Base-by-base conservation (phyloP, 345 rosid species). In the Camelina neglecta region DNA sequence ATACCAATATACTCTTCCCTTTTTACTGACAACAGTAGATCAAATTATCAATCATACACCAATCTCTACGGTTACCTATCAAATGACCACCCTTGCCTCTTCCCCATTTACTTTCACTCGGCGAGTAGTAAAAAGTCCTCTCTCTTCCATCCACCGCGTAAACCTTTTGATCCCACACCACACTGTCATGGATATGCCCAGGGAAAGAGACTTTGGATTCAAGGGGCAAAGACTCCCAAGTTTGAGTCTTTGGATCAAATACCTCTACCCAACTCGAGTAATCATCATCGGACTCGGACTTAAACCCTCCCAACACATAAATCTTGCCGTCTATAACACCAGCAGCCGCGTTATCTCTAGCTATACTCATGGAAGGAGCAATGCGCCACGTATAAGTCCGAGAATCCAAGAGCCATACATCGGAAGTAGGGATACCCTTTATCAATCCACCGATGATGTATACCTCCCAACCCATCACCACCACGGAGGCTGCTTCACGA, bases 141-240 rank as follows among this genome's bases (percentile, higher is more conserved):
- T 62, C 12, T 1, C 11, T 7, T 42, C 36, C 18, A 42, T 42
- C 67, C 3, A 62, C 51, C 3, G 20, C 61, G 15, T 67, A 67
- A 38, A 67, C 38, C 35, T 67, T 65, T n/a, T 48, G 8, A 16
- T 65, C 57, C 16, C 41, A 29, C n/a, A 65, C 57, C 8, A 65
- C 23, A 26, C 57, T 47, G n/a, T 9, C 6, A 45, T 45, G 49
- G 49, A 45, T 44, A 5, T 1, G 16, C 16, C 49, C 16, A 45
- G 8, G 18, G 49, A 13, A 7, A 45, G 8, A 12, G 18, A 4
- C 7, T 13, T 45, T 16, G 2, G 13, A 6, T 16, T 13, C 6
- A 45, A 45, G 49, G 8, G 16, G 7, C 53, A 16, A 48, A n/a
- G 10, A 2, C 7, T 48, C 21, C 53, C 53, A 48, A 48, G 21